Evolutionary conservation across 140 eudicot genomes (phyloP), one percentile per base, ranked within the genome.

Genomic region (Oenanthe javanica): DNA sequence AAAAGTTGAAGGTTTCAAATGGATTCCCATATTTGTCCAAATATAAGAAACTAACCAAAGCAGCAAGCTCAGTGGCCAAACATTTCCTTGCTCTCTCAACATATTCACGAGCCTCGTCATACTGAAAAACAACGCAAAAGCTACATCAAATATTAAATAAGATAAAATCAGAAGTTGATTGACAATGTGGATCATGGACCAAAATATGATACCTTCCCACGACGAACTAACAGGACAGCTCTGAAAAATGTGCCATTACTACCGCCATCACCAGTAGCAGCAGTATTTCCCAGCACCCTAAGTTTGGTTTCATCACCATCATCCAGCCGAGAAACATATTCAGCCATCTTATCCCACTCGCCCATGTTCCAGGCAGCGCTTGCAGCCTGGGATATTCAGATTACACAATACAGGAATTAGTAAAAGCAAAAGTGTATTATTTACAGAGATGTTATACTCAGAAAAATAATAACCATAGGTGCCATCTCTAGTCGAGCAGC

Each of bases 301-400:
- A 89, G 90, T 81, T 86, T 91, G 66, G 93, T 91, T 85, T 96
- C 99, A 85, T 96, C 98, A 59, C 99, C 98, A 87, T 96, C 99
- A 79, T 96, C 99, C 79, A 96, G 86, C 67, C 96, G 87, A 75
- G 96, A 89, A 69, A 93, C 97, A 64, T 96, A 96, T 81, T 96
- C 99, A 59, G 97, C 91, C 99, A 96, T 96, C 87, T 93, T 97
- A 83, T 96, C 99, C 99, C 99, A 96, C 87, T 96, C 99, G n/a
- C 97, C 97, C 99, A 96, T 91, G 93, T 96, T 91, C 98, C 99
- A 96, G 11, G 99, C 98, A 87, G 99, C 98, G 69, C 36, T 84
- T 80, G 99, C 98, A 86, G 99, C 99, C 99, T 96, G 77, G 61
- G 42, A 67, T 13, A 81, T 48, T 46, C 79, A 83, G 18, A n/a